These are phyloP conservation scores for Clarireedia hainanense DNA, from an alignment of 2,329 filamentous ascomycete genomes.

Conservation along the genomic window DNA sequence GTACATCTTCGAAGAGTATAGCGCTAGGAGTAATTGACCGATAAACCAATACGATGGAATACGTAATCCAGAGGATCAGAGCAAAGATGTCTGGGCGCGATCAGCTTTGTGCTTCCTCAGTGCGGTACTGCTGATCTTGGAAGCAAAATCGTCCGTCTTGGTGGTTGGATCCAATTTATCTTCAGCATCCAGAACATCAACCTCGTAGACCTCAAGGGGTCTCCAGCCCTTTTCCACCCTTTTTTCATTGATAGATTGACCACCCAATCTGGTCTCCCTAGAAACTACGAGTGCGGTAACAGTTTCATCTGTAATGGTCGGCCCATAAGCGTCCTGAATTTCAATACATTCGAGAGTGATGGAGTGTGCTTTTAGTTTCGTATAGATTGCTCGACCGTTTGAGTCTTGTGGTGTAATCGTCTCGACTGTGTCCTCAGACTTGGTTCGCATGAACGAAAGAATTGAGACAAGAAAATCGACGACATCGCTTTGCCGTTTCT, in stretches of 20 bases:
- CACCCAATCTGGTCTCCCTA: constrained; percentile 77
- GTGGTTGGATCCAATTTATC: constrained; percentile 39
- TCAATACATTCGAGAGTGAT: constrained; percentile 71
- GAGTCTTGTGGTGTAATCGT: constrained; percentile 15
- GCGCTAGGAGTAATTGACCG: background rate
- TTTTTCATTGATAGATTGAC: constrained; percentile 78
- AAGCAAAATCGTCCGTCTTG: constrained; percentile 57
- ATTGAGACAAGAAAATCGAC: constrained; percentile 66
- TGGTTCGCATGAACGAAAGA: constrained; percentile 36
- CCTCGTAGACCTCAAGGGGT: constrained; percentile 72
- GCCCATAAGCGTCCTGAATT: constrained; percentile 83
- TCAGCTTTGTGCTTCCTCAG: constrained; percentile 51
- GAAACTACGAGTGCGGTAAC: constrained; percentile 82
- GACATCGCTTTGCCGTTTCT: constrained; percentile 59
- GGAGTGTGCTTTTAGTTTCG: constrained; percentile 48
- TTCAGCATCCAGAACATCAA: constrained; percentile 73
- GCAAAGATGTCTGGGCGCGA: constrained; percentile 13
- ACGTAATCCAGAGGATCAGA: constrained; percentile 8
- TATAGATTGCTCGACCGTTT: constrained; percentile 46
- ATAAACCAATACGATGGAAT: background rate
- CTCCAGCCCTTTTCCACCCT: constrained; percentile 69
- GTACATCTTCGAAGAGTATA: background rate
- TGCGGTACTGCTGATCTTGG: constrained; percentile 87
- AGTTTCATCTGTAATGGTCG: constrained; percentile 73
- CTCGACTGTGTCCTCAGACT: constrained; percentile 30